Percentiles rank a stretch among this genome's conserved stretches.
Evolutionary conservation across 352 stramenopile genomes (phyloP).

Genomic region (Phytophthora pistaciae): DNA sequence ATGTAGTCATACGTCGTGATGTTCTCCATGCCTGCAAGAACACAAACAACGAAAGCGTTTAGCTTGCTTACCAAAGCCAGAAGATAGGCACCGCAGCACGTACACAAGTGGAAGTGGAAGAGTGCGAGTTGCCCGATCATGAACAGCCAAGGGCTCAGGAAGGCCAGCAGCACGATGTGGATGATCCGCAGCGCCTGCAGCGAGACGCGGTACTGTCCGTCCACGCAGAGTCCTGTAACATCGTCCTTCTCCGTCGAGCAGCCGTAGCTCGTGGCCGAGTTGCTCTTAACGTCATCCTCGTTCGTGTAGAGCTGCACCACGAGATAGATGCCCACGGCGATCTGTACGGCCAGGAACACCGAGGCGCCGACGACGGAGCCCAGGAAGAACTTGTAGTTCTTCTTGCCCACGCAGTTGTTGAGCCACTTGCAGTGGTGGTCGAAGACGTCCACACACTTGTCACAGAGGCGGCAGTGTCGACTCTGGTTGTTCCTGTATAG

Average conservation of each 20-base stretch:
- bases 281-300: slow-evolving; percentile 44
- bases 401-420: slow-evolving; percentile 95
- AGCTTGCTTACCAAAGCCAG: background rate
- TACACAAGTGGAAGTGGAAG: slow-evolving; percentile 90
- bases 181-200: slow-evolving; percentile 68
- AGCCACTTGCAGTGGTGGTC: slow-evolving; percentile 98
- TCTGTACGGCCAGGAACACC: slow-evolving; percentile 72
- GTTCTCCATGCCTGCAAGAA: slow-evolving; percentile 68
- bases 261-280: slow-evolving; percentile 73
- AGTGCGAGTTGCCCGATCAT: slow-evolving; percentile 82
- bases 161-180: slow-evolving; percentile 69
- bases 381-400: slow-evolving; percentile 89
- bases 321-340: slow-evolving; percentile 72
- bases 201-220: slow-evolving; percentile 64
- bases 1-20: slow-evolving; percentile 92
- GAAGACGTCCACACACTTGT: slow-evolving; percentile 97
- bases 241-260: slow-evolving; percentile 59
- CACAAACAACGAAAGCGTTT: slow-evolving; percentile 4
- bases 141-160: slow-evolving; percentile 79
- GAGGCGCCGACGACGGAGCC: slow-evolving; percentile 74
- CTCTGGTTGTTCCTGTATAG: slow-evolving; percentile 79
- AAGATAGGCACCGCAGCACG: slow-evolving; percentile 16
- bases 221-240: slow-evolving; percentile 53
- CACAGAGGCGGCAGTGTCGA: slow-evolving; percentile 95
- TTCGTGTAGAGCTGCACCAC: slow-evolving; percentile 62